Evolutionary conservation across 1,284 basidiomycete genomes (phyloP).

Genomic region (Marasmius oreades): DNA sequence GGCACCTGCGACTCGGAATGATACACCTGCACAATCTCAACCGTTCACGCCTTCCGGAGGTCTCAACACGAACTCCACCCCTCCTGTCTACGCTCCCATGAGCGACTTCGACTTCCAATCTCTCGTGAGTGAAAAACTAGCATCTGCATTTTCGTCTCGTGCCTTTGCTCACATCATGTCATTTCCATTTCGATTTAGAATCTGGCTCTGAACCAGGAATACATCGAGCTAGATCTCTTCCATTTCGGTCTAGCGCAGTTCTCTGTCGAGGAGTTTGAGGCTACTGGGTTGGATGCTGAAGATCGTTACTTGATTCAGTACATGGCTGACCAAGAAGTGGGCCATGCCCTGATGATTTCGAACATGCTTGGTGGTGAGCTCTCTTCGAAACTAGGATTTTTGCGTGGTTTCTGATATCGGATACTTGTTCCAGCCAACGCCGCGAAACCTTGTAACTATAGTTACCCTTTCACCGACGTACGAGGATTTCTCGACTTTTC

Average conservation of each 20-base stretch:
- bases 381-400: neutral
- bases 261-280: constrained; percentile 52
- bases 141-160: neutral
- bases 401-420: neutral
- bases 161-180: neutral
- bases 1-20: too few species aligned
- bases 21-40: neutral
- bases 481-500: constrained; percentile 62
- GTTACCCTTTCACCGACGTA: constrained; percentile 57
- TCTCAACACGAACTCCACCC: constrained; percentile 32
- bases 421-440: constrained; percentile 24
- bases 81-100: constrained; percentile 45
- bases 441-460: constrained; percentile 56
- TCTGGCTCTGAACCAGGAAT: constrained; percentile 61
- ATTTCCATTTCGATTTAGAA: constrained; percentile 27
- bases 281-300: constrained; percentile 48
- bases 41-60: constrained; percentile 25
- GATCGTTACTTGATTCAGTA: constrained; percentile 52
- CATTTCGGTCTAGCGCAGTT: constrained; percentile 55
- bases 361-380: constrained; percentile 46
- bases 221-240: constrained; percentile 62
- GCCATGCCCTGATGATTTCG: constrained; percentile 45
- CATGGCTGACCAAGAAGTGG: constrained; percentile 60
- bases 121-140: constrained; percentile 30
- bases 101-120: constrained; percentile 64